A percentile compares a stretch with the other conserved stretches of the same genome.
Conservation (phyloP, 352 stramenopile species). For the Globisporangium rhizosaccharum region DNA sequence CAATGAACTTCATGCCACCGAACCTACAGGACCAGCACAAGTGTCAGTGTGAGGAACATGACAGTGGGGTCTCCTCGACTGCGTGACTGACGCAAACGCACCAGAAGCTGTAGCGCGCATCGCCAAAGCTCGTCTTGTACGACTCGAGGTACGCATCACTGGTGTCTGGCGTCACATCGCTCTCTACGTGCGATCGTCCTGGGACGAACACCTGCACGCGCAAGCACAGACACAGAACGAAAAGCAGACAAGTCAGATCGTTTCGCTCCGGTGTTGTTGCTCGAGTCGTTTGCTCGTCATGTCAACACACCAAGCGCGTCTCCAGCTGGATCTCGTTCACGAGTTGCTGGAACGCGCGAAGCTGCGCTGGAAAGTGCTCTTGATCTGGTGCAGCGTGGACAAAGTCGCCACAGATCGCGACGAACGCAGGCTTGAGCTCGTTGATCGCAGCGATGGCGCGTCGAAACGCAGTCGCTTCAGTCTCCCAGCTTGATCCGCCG, state of each 20-base stretch:
- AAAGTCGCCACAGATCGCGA: constrained; percentile 64
- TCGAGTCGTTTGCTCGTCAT: not conserved
- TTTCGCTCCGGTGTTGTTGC: not conserved
- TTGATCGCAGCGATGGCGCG: constrained; percentile 47
- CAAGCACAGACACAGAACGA: not conserved
- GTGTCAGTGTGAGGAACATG: not conserved
- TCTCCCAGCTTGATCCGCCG: constrained; percentile 44
- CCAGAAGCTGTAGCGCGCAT: constrained; percentile 76
- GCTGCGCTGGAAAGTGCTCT: constrained; percentile 33
- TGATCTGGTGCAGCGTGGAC: constrained; percentile 34
- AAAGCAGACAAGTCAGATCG: too few relatives aligned
- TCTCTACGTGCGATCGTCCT: constrained; percentile 19
- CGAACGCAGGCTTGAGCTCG: constrained; percentile 44
- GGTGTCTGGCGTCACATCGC: constrained; percentile 9
- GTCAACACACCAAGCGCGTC: constrained; percentile 45
- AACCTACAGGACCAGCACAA: constrained; percentile 26
- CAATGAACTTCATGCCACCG: constrained; percentile 75
- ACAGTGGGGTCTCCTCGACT: not conserved
- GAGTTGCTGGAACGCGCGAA: constrained; percentile 50
- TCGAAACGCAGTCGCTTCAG: constrained; percentile 35
- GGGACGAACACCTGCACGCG: constrained; percentile 43
- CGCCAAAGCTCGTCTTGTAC: constrained; percentile 57
- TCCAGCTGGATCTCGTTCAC: constrained; percentile 53
- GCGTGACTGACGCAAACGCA: constrained; percentile 7
- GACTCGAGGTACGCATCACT: constrained; percentile 9